phyloP scores from a whole-genome alignment of 192 early-diverging fungal genomes.

The Umbelopsis sp. region DNA sequence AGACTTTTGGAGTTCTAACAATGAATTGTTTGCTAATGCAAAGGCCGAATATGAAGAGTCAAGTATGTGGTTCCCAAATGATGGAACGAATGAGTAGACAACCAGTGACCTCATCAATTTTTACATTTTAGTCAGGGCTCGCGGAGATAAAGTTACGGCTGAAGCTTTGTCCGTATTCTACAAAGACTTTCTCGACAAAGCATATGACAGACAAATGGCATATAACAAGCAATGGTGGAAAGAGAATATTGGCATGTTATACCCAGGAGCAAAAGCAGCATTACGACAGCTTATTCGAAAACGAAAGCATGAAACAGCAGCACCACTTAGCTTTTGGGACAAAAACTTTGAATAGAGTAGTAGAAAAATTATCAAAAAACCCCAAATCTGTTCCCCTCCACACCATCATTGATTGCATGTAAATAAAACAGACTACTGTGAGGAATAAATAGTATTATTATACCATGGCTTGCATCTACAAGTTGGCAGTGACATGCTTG shows the following conservation, averaged over 20 bases:
- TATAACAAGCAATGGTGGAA: slow-evolving; percentile 62
- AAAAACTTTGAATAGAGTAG: slow-evolving; percentile 44
- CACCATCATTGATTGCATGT: background rate
- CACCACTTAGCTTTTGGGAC: slow-evolving; percentile 36
- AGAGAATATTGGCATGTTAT: slow-evolving; percentile 47
- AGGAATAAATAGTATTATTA: background rate
- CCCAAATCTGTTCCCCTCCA: no score
- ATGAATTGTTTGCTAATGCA: slow-evolving; percentile 49
- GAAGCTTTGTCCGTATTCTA: slow-evolving; percentile 59
- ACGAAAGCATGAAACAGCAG: slow-evolving; percentile 1
- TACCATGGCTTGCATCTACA: background rate
- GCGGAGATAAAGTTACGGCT: slow-evolving; percentile 44
- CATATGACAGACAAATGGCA: slow-evolving; percentile 58
- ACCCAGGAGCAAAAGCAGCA: slow-evolving; percentile 52
- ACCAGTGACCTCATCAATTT: background rate
- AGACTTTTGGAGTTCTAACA: slow-evolving; percentile 59
- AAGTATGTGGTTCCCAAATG: slow-evolving; percentile 27
- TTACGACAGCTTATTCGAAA: slow-evolving; percentile 22
- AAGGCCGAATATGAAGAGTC: slow-evolving; percentile 54
- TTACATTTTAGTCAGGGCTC: slow-evolving; percentile 37
- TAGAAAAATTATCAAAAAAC: background rate
- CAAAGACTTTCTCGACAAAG: slow-evolving; percentile 59
- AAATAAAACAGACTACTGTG: slow-evolving; percentile 12
- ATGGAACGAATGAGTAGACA: background rate
- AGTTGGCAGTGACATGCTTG: slow-evolving; percentile 7